A percentile compares a stretch with the other conserved stretches of the same genome.
These are phyloP conservation scores for Smittium culicis DNA, from an alignment of 371 early-diverging fungal genomes.

Conservation along the genomic window DNA sequence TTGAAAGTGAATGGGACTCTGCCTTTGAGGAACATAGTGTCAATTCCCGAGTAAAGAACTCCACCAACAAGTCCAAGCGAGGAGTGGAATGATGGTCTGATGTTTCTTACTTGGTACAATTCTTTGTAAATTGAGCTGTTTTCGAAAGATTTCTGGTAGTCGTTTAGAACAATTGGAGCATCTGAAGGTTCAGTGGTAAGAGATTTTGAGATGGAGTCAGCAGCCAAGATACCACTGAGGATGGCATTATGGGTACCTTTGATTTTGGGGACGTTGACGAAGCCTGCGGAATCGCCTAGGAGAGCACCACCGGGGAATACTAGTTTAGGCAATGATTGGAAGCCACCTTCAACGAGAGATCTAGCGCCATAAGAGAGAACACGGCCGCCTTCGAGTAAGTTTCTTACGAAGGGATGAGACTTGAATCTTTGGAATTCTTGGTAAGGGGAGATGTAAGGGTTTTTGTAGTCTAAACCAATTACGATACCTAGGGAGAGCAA, in stretches of 20 bases:
- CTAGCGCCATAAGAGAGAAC: conserved; percentile 91
- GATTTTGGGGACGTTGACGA: conserved; percentile 94
- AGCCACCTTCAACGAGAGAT: conserved; percentile 91
- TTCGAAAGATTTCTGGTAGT: conserved; percentile 69
- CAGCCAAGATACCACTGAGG: conserved; percentile 86
- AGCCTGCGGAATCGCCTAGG: conserved; percentile 93
- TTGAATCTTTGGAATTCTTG: conserved; percentile 94
- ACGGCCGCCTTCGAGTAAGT: conserved; percentile 80
- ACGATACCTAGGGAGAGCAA: conserved; percentile 79
- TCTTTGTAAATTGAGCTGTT: conserved; percentile 89
- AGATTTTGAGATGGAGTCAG: conserved; percentile 66
- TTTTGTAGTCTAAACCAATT: conserved; percentile 84
- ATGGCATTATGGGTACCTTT: conserved; percentile 98
- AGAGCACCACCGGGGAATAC: conserved; percentile 92
- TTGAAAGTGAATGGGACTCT: conserved; percentile 86
- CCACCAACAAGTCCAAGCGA: conserved; percentile 83
- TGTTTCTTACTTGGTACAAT: conserved; percentile 78
- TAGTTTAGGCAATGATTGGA: conserved; percentile 82
- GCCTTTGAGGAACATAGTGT: conserved; percentile 77
- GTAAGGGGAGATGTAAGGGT: conserved; percentile 91
- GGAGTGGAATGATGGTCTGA: conserved; percentile 85
- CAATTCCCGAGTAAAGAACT: conserved; percentile 74
- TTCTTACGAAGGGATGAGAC: conserved; percentile 72
- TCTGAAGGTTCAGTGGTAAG: conserved; percentile 35
- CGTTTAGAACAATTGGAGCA: conserved; percentile 42